phyloP scores from a whole-genome alignment of 352 stramenopile genomes.

The Phytopythium vexans region DNA sequence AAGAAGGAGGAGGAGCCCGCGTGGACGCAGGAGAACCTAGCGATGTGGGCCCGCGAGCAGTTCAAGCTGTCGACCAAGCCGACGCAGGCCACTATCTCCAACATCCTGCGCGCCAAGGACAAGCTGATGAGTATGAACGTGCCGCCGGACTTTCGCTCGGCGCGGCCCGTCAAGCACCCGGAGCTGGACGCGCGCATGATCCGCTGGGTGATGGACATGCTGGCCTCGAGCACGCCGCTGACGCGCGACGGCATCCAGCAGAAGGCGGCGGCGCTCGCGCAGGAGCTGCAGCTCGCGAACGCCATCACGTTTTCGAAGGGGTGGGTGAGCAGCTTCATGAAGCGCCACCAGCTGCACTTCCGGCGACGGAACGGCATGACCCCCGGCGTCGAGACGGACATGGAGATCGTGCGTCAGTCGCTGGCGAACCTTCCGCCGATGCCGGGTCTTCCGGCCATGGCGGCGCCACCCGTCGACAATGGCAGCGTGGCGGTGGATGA shows the following conservation, averaged over 20 bases:
- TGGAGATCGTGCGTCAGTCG: conserved; percentile 11
- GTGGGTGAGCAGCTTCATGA: conserved; percentile 61
- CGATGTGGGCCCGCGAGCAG: conserved; percentile 49
- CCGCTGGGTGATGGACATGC: conserved; percentile 37
- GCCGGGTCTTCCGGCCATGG: neutral
- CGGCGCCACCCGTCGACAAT: neutral
- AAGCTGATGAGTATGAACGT: conserved; percentile 40
- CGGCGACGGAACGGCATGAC: conserved; percentile 14
- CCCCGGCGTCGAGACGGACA: conserved; percentile 4
- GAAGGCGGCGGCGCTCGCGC: conserved; percentile 27
- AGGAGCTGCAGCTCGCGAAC: conserved; percentile 32
- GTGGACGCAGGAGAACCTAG: conserved; percentile 54
- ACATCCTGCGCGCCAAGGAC: conserved; percentile 45
- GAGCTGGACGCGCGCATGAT: conserved; percentile 46
- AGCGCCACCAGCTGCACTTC: conserved; percentile 44
- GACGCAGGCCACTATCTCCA: conserved; percentile 68
- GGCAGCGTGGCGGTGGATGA: neutral
- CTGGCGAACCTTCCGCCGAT: neutral
- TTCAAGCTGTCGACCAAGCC: conserved; percentile 42
- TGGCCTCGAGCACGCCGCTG: conserved; percentile 17
- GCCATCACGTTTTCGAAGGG: conserved; percentile 57
- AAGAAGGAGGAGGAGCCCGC: conserved; percentile 50
- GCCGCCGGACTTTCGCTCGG: conserved; percentile 36
- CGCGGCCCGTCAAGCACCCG: conserved; percentile 43
- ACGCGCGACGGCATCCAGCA: conserved; percentile 32